Conservation (phyloP, 2,329 filamentous ascomycete species). For the Pseudogymnoascus sp. region DNA sequence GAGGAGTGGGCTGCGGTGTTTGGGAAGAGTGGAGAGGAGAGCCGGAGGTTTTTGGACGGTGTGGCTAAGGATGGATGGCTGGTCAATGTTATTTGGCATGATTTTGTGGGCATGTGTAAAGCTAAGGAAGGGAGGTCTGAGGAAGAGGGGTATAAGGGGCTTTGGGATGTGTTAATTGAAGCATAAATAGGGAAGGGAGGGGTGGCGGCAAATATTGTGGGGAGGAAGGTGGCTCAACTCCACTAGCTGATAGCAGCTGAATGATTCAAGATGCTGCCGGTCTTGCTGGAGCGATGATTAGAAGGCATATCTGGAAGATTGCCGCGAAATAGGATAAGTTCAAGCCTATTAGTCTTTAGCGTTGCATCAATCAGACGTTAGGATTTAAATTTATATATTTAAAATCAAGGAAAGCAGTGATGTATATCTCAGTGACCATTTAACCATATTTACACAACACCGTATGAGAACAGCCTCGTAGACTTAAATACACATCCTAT, state of each 20-base stretch:
- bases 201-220: not conserved
- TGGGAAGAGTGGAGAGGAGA: slow-evolving; percentile 55
- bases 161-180: slow-evolving; percentile 60
- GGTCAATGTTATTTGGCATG: slow-evolving; percentile 83
- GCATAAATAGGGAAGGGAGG: not conserved
- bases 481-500: not conserved
- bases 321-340: not conserved
- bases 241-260: slow-evolving; percentile 1
- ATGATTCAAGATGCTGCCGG: not conserved
- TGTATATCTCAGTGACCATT: not conserved
- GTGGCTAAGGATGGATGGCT: slow-evolving; percentile 70
- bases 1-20: slow-evolving; percentile 88
- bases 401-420: not conserved
- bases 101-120: slow-evolving; percentile 50
- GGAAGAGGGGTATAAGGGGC: slow-evolving; percentile 34
- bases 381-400: not conserved
- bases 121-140: slow-evolving; percentile 23
- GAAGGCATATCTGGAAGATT: not conserved
- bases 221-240: slow-evolving; percentile 3
- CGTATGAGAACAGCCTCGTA: not conserved
- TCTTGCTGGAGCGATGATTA: not conserved
- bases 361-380: slow-evolving; percentile 5
- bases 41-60: slow-evolving; percentile 60
- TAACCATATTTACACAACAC: not conserved
- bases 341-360: not conserved